Base-by-base conservation (phyloP, 148 eudicot genomes). In the Rhododendron henanense region DNA sequence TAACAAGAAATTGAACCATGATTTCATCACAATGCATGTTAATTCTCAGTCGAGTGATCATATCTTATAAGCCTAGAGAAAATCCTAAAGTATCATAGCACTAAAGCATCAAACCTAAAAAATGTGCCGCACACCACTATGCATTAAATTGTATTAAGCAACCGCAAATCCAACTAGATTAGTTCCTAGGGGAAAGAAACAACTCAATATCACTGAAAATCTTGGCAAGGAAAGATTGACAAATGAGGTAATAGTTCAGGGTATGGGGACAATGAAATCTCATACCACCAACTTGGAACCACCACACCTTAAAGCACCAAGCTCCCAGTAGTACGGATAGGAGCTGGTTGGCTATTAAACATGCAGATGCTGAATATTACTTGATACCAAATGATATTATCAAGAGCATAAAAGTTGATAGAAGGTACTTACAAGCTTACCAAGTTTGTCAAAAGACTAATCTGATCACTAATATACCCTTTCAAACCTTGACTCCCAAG, bases 401-500 rank as follows among this genome's bases (percentile, higher is more conserved):
- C 13, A 39, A 77, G 69, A 37, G 73, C n/a, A 85, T 51, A 50
- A 74, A 86, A 65, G 79, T 74, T 65, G 74, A 81, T 18, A 59
- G 83, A 81, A 45, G 91, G 87, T 88, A 97, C 99, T 95, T 94
- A 97, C 99, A 97, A 86, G 97, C 94, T 93, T 89, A 94, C 96
- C 94, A 97, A 93, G 82, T 95, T 93, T 78, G 94, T 88, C 91
- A 97, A 90, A 75, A 94, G 93, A 85, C 86, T 85, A 85, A 97
- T 95, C 83, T 87, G 84, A 75, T 97, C 98, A 83, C 94, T 93
- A 76, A 97, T 93, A 83, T 86, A 90, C 76, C 99, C 99, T 90
- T 97, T 97, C 88, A 97, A 88, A 48, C 99, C 99, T 87, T 97
- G 99, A 87, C 96, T 97, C 83, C 95, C 95, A 84, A 97, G 96